Base-by-base conservation (phyloP, 108 stramenopile genomes). In the Chaetoceros tenuissimus region DNA sequence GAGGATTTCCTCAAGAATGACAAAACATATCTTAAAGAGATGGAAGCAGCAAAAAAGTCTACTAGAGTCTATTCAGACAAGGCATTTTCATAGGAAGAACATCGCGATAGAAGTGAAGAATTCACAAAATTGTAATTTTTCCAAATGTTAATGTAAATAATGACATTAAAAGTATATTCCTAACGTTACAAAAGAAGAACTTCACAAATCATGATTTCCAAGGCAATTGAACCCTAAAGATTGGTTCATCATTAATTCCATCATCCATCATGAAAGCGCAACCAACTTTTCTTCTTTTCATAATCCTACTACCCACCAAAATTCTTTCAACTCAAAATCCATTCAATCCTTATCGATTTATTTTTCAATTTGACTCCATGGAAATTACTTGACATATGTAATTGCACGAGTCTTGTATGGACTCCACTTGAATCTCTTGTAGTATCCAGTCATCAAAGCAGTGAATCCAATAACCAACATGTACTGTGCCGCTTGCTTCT, bases 351-450 rank as follows among this genome's bases (percentile, higher is more conserved):
- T 48, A 24, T 31, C 30, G 22, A 66, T 60, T 31, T 45, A 25
- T 44, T 17, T 27, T 51, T 68, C n/a, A n/a, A 53, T 46, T 24
- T 10, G 0, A 21, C 1, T 58, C 26, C 20, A 57, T 10, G n/a
- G n/a, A n/a, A n/a, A 31, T 51, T 77, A 79, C 64, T 95, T 97
- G 55, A 90, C 70, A 80, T 99, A 99, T 31, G 85, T 67, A 66
- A 98, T 97, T 78, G 94, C 77, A 69, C 96, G 74, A 48, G 96
- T 96, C 95, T 99, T 99, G 60, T 92, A 75, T 24, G 94, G 81
- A 44, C 85, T 62, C 96, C 96, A 99, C 80, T 94, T 85, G 80
- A 96, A 95, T 54, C 99, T 79, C 87, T 99, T 99, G 79, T 96
- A 94, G 67, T 87, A 97, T 52, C 96, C 96, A 49, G 89, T 86